Base-by-base conservation (phyloP, 495 filamentous ascomycete genomes). In the Choiromyces venosus region DNA sequence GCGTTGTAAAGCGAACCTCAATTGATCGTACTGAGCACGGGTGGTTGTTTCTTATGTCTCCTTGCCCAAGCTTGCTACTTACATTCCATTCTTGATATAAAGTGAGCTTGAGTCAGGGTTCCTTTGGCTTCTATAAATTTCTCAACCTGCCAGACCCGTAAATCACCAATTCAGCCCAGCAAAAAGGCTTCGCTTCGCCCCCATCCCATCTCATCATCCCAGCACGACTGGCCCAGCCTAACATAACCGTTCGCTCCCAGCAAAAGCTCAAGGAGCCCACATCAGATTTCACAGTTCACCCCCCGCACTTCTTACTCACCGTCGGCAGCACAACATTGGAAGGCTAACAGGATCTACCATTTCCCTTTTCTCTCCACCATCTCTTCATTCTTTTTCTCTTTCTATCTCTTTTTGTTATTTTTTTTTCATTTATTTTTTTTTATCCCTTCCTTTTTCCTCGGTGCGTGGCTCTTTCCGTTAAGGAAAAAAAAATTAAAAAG, bases 191-290 rank as follows among this genome's bases (percentile, higher is more conserved):
- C 75, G 75, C 75, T 77, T 77, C 75, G 74, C 75, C 75, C 75
- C 75, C 71, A 72, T 74, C 69, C 74, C 75, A 77, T 77, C 74
- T 77, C 75, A 77, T 76, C 75, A 77, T 77, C 75, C 75, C 75
- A 77, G 75, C 74, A 74, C 65, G 21, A 52, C 69, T 46, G 37
- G 64, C 64, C 70, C 66, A 74, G 36, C 69, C 69, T 77, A 77
- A 52, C 75, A 73, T 74, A 71, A 66, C 68, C 73, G 75, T 72
- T 65, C 70, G 65, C 44, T 33, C 66, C 56, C 69, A 69, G 75
- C 75, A 76, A 61, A 61, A 61, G 52, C 52, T 25, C n/a, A 29
- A 61, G 52, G 9, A 61, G n/a, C 65, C 74, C 75, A 76, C 75
- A 77, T 74, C 69, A 52, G 6, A n/a, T 52, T 44, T 44, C 65